Evolutionary conservation across 345 rosid species (phyloP).

Genomic region (Garcia nutans): DNA sequence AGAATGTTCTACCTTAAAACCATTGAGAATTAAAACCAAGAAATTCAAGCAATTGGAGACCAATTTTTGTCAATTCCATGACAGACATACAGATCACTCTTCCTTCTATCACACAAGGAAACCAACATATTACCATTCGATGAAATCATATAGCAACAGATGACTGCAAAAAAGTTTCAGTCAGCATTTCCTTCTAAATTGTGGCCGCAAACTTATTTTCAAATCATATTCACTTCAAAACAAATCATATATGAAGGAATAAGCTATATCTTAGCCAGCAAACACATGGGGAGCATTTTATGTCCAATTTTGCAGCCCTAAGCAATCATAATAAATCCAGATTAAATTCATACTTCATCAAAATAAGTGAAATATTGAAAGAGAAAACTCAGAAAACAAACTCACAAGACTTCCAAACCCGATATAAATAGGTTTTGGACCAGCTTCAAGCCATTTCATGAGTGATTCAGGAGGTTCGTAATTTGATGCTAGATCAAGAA

Average conservation of each 20-base stretch:
- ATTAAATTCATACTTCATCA: background rate
- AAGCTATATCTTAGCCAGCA: background rate
- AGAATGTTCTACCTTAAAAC: background rate
- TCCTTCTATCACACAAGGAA: background rate
- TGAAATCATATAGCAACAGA: background rate
- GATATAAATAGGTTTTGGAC: conserved; percentile 84
- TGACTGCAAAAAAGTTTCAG: background rate
- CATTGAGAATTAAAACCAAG: conserved; percentile 5
- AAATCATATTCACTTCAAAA: background rate
- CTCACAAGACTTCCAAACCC: conserved; percentile 99
- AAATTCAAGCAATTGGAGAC: background rate
- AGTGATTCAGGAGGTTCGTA: conserved; percentile 93
- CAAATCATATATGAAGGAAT: background rate
- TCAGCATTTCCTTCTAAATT: background rate
- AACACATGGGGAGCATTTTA: background rate
- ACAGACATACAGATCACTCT: background rate
- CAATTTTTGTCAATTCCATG: background rate
- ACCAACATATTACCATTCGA: background rate
- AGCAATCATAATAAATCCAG: background rate
- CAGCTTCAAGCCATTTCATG: conserved; percentile 88
- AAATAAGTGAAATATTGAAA: background rate
- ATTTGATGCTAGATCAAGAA: conserved; percentile 96
- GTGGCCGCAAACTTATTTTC: background rate
- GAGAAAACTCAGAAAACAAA: conserved; percentile 22
- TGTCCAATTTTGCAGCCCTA: conserved; percentile 3